A percentile compares a stretch with the other conserved stretches of the same genome.
Evolutionary conservation across 1,139 yeast species (phyloP).

Genomic region (Magnusiomyces starmeri): DNA sequence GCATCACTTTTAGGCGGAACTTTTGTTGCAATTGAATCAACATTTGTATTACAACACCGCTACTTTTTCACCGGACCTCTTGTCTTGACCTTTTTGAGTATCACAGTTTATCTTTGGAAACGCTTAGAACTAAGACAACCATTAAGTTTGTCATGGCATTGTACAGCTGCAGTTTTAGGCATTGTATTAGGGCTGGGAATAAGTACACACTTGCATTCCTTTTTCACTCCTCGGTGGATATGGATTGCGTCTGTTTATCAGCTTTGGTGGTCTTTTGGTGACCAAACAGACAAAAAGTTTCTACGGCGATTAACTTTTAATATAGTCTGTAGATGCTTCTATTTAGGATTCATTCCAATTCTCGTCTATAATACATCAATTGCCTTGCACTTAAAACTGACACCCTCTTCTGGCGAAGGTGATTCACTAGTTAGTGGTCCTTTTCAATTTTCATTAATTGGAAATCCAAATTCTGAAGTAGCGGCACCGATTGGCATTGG

Average conservation of each 20-base stretch:
- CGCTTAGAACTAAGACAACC: constrained; percentile 36
- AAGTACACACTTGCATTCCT: constrained; percentile 50
- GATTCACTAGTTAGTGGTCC: constrained; percentile 46
- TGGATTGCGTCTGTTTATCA: constrained; percentile 38
- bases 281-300: constrained; percentile 38
- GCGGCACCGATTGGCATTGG: constrained; percentile 55
- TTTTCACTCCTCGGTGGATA: constrained; percentile 48
- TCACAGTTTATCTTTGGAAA: constrained; percentile 42
- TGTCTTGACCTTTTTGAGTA: constrained; percentile 41
- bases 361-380: constrained; percentile 44
- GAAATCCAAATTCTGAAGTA: constrained; percentile 38
- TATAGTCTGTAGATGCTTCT: constrained; percentile 27
- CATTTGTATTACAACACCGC: constrained; percentile 46
- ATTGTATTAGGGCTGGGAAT: constrained; percentile 46
- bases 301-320: constrained; percentile 33
- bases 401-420: constrained; percentile 46
- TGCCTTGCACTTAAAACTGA: constrained; percentile 43
- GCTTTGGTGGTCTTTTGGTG: constrained; percentile 55
- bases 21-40: constrained; percentile 47
- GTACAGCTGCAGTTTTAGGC: constrained; percentile 40
- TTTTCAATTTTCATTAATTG: constrained; percentile 48
- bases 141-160: constrained; percentile 42
- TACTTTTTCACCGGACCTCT: constrained; percentile 47
- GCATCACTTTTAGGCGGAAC: constrained; percentile 43
- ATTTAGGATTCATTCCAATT: constrained; percentile 44